phyloP scores from a whole-genome alignment of 768 basidiomycete genomes.

The Mycena vulgaris region DNA sequence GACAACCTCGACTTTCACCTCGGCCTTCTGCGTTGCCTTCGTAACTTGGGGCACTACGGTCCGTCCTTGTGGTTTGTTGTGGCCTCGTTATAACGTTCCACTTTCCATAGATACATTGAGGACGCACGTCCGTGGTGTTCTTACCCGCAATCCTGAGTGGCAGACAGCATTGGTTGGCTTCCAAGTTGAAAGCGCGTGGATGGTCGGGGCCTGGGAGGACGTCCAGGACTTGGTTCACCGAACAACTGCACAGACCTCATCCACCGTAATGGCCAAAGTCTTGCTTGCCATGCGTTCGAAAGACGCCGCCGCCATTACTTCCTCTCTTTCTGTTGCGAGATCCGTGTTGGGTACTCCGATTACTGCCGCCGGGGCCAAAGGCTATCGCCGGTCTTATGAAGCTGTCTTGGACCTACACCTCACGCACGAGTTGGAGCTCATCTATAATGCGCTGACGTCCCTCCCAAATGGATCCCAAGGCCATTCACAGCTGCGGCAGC shows the following conservation, averaged over 20 bases:
- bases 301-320: conserved; percentile 59
- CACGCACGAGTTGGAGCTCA: conserved; percentile 87
- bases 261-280: conserved; percentile 83
- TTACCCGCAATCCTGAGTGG: conserved; percentile 91
- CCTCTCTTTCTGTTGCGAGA: conserved; percentile 76
- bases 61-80: conserved; percentile 44
- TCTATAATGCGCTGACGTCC: conserved; percentile 60
- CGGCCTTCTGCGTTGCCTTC: conserved; percentile 90
- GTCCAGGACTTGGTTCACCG: conserved; percentile 74
- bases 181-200: conserved; percentile 95
- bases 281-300: conserved; percentile 83
- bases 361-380: conserved; percentile 82
- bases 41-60: conserved; percentile 99
- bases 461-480: conserved; percentile 58
- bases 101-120: conserved; percentile 84
- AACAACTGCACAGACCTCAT: conserved; percentile 66
- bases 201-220: conserved; percentile 94
- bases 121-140: conserved; percentile 93
- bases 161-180: conserved; percentile 81
- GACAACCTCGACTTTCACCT: conserved; percentile 92
- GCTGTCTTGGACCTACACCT: conserved; percentile 88
- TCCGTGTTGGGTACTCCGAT: conserved; percentile 84
- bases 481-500: conserved; percentile 50
- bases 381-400: conserved; percentile 91
- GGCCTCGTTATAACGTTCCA: conserved; percentile 19